Evolutionary conservation across 2,329 filamentous ascomycete species (phyloP), one percentile per base, ranked within the genome.

Genomic region (Amphichorda felina): DNA sequence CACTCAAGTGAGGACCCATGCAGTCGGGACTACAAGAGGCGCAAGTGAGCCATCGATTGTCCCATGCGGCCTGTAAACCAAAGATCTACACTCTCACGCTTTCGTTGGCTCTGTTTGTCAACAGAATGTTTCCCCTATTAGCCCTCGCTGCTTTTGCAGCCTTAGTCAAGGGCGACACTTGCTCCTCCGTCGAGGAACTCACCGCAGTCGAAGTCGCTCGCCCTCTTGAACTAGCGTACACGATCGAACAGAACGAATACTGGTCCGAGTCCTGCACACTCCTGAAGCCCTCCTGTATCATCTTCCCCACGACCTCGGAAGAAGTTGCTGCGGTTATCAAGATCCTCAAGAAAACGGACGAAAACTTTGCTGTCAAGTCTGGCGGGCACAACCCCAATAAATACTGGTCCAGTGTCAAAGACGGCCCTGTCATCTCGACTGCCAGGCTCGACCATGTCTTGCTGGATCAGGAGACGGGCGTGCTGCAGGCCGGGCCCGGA

Each of bases 311-410:
- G 10, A 68, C 58, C 24, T 55, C 62, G 1, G 51, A 62, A 13
- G 68, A 77, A 45, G 68, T 77, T 26, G 59, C 69, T 0, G 56
- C 59, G 8, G 60, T 72, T n/a, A 58, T 78, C 32, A 60, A 57
- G 18, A 56, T 67, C 21, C 57, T 77, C 10, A 59, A 57, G 7
- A 50, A 61, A 24, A 61, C 61, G 29, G 55, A 60, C 26, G 66
- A 66, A 37, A 51, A 49, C 3, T 77, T 77, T 42, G 70, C 72
- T 6, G 51, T 72, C 43, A 69, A 71, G 43, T 67, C 66, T 7
- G 72, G 72, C 19, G 73, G 72, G 1, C 72, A 77, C 50, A 70
- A 67, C 38, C 65, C 70, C 4, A 72, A 73, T 45, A 57, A 66
- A 14, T 64, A 65, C 40, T 66, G 64, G 27, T 61, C 70, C 2